Percentiles rank a stretch among this genome's conserved stretches.
Conservation (phyloP, 2,329 filamentous ascomycete genomes). For the Nannizziopsis barbatae region DNA sequence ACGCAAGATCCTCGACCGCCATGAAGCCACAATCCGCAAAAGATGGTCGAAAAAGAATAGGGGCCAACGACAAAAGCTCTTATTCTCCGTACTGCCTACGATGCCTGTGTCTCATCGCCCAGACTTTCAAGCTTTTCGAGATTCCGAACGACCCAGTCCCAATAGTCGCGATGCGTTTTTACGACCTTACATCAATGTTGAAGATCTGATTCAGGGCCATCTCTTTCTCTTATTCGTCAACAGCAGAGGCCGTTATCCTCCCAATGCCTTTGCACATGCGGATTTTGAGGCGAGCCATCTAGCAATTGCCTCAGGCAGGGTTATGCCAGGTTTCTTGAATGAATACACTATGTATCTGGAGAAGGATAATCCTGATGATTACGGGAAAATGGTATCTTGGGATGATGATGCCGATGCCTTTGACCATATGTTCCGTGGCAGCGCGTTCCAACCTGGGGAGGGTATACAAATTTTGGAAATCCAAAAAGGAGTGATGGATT, state of each 20-base stretch:
- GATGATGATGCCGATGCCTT: slow-evolving; percentile 30
- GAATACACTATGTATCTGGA: slow-evolving; percentile 27
- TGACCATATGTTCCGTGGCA: slow-evolving; percentile 26
- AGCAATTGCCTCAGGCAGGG: slow-evolving; percentile 18
- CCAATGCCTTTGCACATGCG: slow-evolving; percentile 38
- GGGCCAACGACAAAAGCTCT: slow-evolving; percentile 36
- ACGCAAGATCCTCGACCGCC: slow-evolving; percentile 37
- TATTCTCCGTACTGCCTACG: slow-evolving; percentile 38
- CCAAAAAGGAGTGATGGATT: slow-evolving; percentile 39
- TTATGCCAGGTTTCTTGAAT: slow-evolving; percentile 21
- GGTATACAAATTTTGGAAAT: slow-evolving; percentile 42
- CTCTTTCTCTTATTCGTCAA: slow-evolving; percentile 42
- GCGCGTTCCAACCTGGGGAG: slow-evolving; percentile 35
- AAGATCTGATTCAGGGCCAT: slow-evolving; percentile 41
- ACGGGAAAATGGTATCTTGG: slow-evolving; percentile 29
- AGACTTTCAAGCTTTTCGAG: slow-evolving; percentile 33
- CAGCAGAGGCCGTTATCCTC: slow-evolving; percentile 38
- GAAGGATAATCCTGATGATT: slow-evolving; percentile 23
- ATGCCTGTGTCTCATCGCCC: slow-evolving; percentile 43
- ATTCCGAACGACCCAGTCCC: slow-evolving; percentile 1
- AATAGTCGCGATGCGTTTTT: slow-evolving; percentile 29
- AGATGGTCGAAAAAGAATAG: slow-evolving; percentile 46
- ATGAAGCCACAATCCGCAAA: slow-evolving; percentile 42
- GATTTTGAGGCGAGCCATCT: slow-evolving; percentile 32
- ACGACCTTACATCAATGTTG: slow-evolving; percentile 47